Conservation (phyloP, 345 rosid species). For the Geranium brycei region DNA sequence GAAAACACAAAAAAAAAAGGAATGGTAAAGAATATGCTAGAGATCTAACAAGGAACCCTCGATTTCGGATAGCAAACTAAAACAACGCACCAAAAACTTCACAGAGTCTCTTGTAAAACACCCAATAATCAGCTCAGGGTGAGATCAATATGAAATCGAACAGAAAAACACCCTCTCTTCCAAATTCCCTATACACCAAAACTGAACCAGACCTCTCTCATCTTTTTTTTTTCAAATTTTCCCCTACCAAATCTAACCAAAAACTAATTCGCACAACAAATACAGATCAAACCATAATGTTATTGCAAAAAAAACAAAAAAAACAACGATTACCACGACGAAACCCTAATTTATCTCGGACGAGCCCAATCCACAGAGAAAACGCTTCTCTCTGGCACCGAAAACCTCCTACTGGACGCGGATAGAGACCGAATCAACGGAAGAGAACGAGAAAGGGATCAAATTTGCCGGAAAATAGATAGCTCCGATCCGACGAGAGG, state of each 20-base stretch:
- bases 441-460: neutral
- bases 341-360: conserved; percentile 12
- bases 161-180: neutral
- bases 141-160: conserved; percentile 3
- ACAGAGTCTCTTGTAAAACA: conserved; percentile 20
- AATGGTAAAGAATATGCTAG: neutral
- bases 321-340: conserved; percentile 5
- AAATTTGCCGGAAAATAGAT: conserved; percentile 10
- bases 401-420: neutral
- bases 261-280: conserved; percentile 9
- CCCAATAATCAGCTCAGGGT: neutral
- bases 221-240: neutral
- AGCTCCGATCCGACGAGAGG: conserved; percentile 17
- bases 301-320: conserved; percentile 5
- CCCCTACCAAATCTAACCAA: conserved; percentile 1
- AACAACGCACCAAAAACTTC: conserved; percentile 35
- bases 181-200: conserved; percentile 9
- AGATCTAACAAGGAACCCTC: conserved; percentile 25
- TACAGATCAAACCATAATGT: neutral
- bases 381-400: neutral
- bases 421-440: conserved; percentile 1
- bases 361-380: conserved; percentile 16
- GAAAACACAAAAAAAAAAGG: neutral
- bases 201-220: neutral
- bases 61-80: conserved; percentile 31